Evolutionary conservation across 148 eudicot genomes (phyloP).

Genomic region (Rhododendron mucronatum): DNA sequence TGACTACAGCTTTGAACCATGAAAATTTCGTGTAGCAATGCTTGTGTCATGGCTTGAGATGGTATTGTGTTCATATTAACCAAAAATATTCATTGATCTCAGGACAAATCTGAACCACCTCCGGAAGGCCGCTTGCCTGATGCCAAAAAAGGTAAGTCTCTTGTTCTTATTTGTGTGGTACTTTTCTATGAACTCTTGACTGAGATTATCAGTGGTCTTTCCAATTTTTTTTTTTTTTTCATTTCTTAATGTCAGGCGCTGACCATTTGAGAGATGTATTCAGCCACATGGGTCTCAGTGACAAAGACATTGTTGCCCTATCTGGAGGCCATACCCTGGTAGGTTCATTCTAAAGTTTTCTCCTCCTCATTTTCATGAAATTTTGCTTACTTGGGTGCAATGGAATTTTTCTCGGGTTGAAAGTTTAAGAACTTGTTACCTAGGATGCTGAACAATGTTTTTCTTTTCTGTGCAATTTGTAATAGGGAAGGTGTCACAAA

Average conservation of each 20-base stretch:
- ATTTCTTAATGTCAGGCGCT: conserved; percentile 34
- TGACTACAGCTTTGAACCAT: background rate
- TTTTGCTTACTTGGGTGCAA: background rate
- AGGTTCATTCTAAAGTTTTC: background rate
- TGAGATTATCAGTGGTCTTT: background rate
- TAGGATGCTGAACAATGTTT: background rate
- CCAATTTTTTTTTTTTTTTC: background rate
- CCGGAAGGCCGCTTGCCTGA: conserved; percentile 91
- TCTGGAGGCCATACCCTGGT: conserved; percentile 98
- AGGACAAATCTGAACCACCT: conserved; percentile 79
- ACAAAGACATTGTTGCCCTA: conserved; percentile 81
- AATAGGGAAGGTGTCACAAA: conserved; percentile 93
- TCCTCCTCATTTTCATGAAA: background rate
- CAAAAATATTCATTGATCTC: conserved; percentile 7
- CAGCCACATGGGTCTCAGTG: conserved; percentile 80
- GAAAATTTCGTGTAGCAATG: background rate
- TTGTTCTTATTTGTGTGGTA: background rate
- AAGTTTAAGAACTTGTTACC: background rate
- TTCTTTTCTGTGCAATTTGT: background rate
- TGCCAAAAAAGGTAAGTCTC: conserved; percentile 63
- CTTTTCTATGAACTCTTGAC: background rate
- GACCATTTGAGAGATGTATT: conserved; percentile 85
- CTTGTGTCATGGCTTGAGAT: background rate
- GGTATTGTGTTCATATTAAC: background rate
- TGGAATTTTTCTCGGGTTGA: background rate